Evolutionary conservation across 2,329 filamentous ascomycete species (phyloP), one percentile per base, ranked within the genome.

Genomic region (Fusarium sp.): DNA sequence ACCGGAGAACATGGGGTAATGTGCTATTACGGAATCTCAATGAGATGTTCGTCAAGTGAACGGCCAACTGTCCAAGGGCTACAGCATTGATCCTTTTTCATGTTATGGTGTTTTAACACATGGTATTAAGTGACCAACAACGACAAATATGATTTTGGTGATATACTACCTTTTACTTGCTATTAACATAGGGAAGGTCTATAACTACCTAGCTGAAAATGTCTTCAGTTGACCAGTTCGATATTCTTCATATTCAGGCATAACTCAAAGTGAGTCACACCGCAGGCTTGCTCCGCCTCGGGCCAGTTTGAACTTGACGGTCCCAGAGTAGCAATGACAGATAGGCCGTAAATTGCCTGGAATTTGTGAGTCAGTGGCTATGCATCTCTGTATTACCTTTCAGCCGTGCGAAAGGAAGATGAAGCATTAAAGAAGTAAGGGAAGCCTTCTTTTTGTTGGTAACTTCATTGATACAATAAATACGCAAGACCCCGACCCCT

Each of bases 1-100:
- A 3, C 80, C 83, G 12, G 83, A 85, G 9, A 62, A 47, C 20
- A 60, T 64, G 30, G 57, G 53, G 13, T 60, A 30, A 39, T 33
- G 26, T 22, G 18, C 24, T 60, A 24, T 39, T 24, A 31, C 24
- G 16, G 20, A 48, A 24, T 48, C 24, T 16, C 20, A 8, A 28
- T 47, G n/a, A 35, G 41, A 15, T 26, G 12, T 47, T 48, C 31
- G 54, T 20, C 41, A 47, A 28, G 54, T 18, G 20, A 28, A 26
- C 39, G 14, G 33, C 24, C 22, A 16, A 50, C 39, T 35, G 15
- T 48, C 24, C 24, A n/a, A 28, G 39, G 24, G n/a, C 22, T 56
- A 15, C 15, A 28, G 20, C 14, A 57, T 26, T 18, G 24, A 20
- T 7, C 31, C 6, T 28, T 16, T 18, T 47, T 22, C 8, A 28